Conservation (phyloP, 2,329 filamentous ascomycete genomes). For the Cercospora sp. region DNA sequence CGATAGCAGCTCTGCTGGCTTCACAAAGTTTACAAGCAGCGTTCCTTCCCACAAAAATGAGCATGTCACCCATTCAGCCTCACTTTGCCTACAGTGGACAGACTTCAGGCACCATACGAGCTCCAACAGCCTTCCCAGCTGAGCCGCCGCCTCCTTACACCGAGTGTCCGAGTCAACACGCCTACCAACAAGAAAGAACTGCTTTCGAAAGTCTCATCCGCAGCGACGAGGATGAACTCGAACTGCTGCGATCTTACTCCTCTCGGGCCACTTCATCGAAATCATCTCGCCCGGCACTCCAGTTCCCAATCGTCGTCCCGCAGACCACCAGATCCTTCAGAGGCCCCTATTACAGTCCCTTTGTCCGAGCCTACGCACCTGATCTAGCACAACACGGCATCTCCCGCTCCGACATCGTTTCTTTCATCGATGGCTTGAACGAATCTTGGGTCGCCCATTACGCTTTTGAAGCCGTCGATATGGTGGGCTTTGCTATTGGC, state of each 20-base stretch:
- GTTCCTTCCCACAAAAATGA: background rate
- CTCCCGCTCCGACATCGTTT: slow-evolving; percentile 27
- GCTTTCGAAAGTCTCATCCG: background rate
- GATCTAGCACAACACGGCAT: slow-evolving; percentile 5
- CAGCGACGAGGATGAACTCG: background rate
- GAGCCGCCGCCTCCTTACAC: background rate
- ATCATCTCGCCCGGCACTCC: background rate
- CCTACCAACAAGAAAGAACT: background rate
- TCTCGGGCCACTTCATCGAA: background rate
- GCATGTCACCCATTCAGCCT: background rate
- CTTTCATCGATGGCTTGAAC: slow-evolving; percentile 36
- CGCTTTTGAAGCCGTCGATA: slow-evolving; percentile 29
- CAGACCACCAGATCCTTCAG: slow-evolving; percentile 10
- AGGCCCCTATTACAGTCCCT: slow-evolving; percentile 16
- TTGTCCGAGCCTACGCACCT: slow-evolving; percentile 16
- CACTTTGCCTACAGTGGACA: background rate
- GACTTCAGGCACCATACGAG: background rate
- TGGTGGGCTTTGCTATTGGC: slow-evolving; percentile 28
- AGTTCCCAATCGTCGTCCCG: slow-evolving; percentile 8
- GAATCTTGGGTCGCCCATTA: slow-evolving; percentile 33
- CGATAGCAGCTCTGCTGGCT: background rate
- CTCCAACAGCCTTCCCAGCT: background rate
- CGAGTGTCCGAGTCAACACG: background rate
- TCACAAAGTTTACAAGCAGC: background rate
- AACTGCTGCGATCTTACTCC: background rate